phyloP scores from a whole-genome alignment of 2,329 filamentous ascomycete species.

The Coniochaeta ligniaria region DNA sequence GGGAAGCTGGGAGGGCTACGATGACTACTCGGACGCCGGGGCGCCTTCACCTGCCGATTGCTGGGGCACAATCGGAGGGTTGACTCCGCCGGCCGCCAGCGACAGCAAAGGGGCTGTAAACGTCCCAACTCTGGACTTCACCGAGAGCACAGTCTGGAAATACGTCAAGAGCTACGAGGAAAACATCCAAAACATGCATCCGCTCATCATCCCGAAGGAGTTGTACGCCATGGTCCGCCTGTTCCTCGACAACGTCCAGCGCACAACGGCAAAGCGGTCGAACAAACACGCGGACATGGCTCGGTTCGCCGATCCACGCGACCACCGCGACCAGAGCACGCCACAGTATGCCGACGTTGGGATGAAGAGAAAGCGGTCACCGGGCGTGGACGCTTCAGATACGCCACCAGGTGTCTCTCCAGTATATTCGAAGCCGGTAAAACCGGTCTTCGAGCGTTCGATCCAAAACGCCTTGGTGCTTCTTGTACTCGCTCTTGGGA shows the following conservation, averaged over 20 bases:
- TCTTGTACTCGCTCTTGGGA: conserved; percentile 77
- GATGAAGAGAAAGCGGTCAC: conserved; percentile 47
- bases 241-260: conserved; percentile 42
- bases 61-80: conserved; percentile 52
- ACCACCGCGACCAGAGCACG: not conserved
- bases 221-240: conserved; percentile 45
- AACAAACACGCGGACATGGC: not conserved
- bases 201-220: conserved; percentile 47
- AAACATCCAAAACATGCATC: conserved; percentile 59
- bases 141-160: conserved; percentile 37
- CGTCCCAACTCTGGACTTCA: conserved; percentile 46
- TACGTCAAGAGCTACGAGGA: conserved; percentile 53
- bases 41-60: conserved; percentile 46
- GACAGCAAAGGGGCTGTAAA: conserved; percentile 24
- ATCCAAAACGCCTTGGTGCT: conserved; percentile 77
- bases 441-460: conserved; percentile 49
- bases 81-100: conserved; percentile 26
- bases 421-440: conserved; percentile 30
- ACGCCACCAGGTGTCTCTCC: not conserved
- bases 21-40: conserved; percentile 40
- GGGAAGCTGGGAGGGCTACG: conserved; percentile 24
- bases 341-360: conserved; percentile 18
- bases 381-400: not conserved
- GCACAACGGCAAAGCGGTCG: not conserved
- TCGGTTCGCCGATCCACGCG: not conserved